Conservation (phyloP, 1,139 yeast species). For the Debaryomyces sp. region DNA sequence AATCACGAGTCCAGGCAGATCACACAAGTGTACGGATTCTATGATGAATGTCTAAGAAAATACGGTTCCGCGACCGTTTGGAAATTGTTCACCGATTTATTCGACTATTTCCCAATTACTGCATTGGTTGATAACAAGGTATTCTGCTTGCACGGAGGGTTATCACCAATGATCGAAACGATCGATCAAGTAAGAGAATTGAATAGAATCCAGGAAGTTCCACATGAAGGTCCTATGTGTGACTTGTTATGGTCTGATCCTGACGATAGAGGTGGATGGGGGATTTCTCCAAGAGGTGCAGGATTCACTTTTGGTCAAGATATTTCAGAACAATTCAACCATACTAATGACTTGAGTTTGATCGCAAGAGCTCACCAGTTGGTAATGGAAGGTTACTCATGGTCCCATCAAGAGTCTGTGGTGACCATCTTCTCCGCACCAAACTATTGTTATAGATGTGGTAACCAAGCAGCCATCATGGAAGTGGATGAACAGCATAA, state of each 20-base stretch:
- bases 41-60: slow-evolving; percentile 94
- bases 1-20: slow-evolving; percentile 97
- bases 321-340: slow-evolving; percentile 71
- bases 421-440: slow-evolving; percentile 99
- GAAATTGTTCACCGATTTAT: slow-evolving; percentile 73
- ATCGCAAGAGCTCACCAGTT: slow-evolving; percentile 97
- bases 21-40: slow-evolving; percentile 96
- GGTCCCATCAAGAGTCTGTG: slow-evolving; percentile 84
- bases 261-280: slow-evolving; percentile 96
- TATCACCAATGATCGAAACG: slow-evolving; percentile 89
- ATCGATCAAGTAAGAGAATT: slow-evolving; percentile 87
- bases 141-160: slow-evolving; percentile 96
- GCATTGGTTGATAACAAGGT: slow-evolving; percentile 90
- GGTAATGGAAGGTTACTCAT: slow-evolving; percentile 92
- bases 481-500: slow-evolving; percentile 93
- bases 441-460: slow-evolving; percentile 95
- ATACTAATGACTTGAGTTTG: slow-evolving; percentile 78
- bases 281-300: slow-evolving; percentile 97
- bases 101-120: slow-evolving; percentile 92
- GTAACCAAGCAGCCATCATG: slow-evolving; percentile 99
- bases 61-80: slow-evolving; percentile 96
- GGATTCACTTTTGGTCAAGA: slow-evolving; percentile 73
- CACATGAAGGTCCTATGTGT: slow-evolving; percentile 99
- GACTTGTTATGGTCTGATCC: slow-evolving; percentile 98
- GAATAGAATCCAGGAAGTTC: slow-evolving; percentile 92